Evolutionary conservation across 1,139 yeast genomes (phyloP).

Genomic region (Hyphopichia fennica): DNA sequence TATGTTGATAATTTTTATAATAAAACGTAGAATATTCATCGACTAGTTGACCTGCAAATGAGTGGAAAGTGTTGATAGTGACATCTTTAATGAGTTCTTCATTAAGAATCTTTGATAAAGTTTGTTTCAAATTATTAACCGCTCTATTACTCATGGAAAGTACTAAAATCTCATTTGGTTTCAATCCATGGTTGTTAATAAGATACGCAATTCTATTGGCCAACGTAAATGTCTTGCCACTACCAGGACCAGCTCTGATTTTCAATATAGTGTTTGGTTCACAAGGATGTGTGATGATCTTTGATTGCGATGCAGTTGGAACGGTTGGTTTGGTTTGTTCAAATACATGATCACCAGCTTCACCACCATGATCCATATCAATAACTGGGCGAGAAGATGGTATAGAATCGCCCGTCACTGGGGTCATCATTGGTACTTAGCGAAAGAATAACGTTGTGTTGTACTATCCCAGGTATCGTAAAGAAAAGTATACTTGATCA

Average conservation of each 20-base stretch:
- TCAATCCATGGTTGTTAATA: constrained; percentile 33
- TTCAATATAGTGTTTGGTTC: constrained; percentile 40
- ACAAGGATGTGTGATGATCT: constrained; percentile 36
- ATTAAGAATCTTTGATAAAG: constrained; percentile 37
- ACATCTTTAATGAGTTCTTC: constrained; percentile 29
- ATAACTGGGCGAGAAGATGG: no score
- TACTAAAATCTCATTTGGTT: constrained; percentile 58
- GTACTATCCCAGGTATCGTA: no score
- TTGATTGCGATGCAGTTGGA: constrained; percentile 35
- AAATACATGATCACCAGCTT: no score
- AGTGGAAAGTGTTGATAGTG: constrained; percentile 61
- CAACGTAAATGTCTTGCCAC: constrained; percentile 71
- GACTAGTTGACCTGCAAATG: constrained; percentile 53
- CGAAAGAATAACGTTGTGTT: no score
- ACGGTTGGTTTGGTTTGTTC: background rate
- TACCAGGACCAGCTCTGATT: constrained; percentile 71
- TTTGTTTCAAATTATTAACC: constrained; percentile 49
- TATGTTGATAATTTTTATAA: constrained; percentile 22
- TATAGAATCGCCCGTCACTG: no score
- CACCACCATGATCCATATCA: no score
- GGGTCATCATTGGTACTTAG: no score
- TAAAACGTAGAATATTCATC: constrained; percentile 33
- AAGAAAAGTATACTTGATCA: no score
- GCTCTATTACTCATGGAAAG: constrained; percentile 73
- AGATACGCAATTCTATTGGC: constrained; percentile 54